Base-by-base conservation (phyloP, 2,329 filamentous ascomycete genomes). In the Aureobasidium vineae region DNA sequence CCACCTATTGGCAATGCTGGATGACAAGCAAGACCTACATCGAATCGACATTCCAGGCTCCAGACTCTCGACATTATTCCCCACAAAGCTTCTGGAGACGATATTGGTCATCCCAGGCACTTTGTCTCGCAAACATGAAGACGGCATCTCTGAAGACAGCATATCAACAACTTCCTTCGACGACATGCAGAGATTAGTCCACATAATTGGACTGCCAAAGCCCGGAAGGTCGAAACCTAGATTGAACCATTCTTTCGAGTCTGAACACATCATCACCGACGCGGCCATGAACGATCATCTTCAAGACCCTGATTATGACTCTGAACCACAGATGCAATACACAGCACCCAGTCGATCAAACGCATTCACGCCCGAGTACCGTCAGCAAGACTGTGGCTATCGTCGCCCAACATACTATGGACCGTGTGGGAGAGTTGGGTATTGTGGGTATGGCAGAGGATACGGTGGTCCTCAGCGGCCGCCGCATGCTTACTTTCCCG, bases 331-430 rank as follows among this genome's bases (percentile, higher is more conserved):
- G 10, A 52, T 63, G 59, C 59, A 31, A 38, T 61, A 61, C 33
- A n/a, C 23, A n/a, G 41, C 43, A 26, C 57, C 43, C 19, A 5
- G n/a, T 36, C 49, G 45, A 49, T 8, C 49, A 13, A 49, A 49
- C 26, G 8, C 26, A 13, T 15, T 40, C 4, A 15, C 54, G 15
- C 40, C 54, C 38, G 28, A 45, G 59, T 52, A 52, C 19, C 21
- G 33, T 63, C 59, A 63, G 59, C 59, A 63, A 63, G 59, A 45
- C 59, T 63, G 41, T 41, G 59, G 45, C 7, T 52, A 52, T 52
- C 45, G 45, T 41, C 8, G 28, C 45, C 57, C 57, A 61, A 26
- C 13, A 8, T 61, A 61, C 26, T 49, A 33, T 11, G 57, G 57
- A 16, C 10, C 41, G 2, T 49, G 26, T 38, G 15, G 21, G n/a